Evolutionary conservation across 2,329 filamentous ascomycete genomes (phyloP), one percentile per base, ranked within the genome.

Genomic region (Nigrospora sphaerica): DNA sequence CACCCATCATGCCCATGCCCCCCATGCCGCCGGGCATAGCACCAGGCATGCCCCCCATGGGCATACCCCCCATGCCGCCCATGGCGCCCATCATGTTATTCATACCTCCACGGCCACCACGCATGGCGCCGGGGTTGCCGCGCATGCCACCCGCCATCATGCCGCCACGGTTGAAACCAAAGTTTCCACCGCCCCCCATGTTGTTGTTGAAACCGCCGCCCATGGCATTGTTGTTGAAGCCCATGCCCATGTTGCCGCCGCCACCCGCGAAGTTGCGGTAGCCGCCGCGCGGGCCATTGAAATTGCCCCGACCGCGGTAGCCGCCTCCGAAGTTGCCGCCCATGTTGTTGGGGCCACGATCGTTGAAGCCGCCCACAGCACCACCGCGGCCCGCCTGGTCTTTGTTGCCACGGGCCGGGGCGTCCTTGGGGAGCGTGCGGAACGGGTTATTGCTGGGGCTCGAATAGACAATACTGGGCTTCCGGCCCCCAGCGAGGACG

Each of bases 361-460:
- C 70, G 44, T 75, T 75, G 62, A 75, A 79, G 46, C 66, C 64
- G 39, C 73, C 69, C 32, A 70, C 64, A 46, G 72, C 64, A 31
- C 80, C 74, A 45, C 81, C 81, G 49, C 80, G 73, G 38, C 73
- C 70, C 38, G 46, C 45, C 1, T 51, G 47, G 14, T 83, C 80
- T 60, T 88, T 84, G 34, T 76, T 83, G 48, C 73, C 74, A 28
- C 87, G 80, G 56, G 78, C 77, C 0, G 88, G 89, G 0, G 86
- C 85, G 62, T 95, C 91, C 69, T 95, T 95, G 16, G 90, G 91
- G 5, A 95, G 71, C 0, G 90, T 96, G 54, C 86, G 85, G 78
- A 95, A 97, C 0, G 91, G 90, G 63, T 97, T 97, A 54, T 78
- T 75, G 41, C 80, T 78, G 0, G 89, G 83, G 52, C 81, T 85